A percentile compares a stretch with the other conserved stretches of the same genome.
Conservation (phyloP, 2,329 filamentous ascomycete species). For the Pestalotiopsis sp. region DNA sequence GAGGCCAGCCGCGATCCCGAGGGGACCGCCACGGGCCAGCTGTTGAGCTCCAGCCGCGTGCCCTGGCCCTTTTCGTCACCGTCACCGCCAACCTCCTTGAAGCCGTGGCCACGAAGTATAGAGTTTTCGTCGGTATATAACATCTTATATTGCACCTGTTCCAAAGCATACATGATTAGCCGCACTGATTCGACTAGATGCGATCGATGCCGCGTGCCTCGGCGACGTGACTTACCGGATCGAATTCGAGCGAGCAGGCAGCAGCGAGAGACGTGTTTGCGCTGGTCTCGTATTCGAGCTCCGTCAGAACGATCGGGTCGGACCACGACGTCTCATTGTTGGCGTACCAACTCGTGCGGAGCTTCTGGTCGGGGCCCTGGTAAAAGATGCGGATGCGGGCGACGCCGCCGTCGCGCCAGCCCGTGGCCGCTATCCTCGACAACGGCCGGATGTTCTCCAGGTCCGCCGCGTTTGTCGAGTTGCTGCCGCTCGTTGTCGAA, state of each 20-base stretch:
- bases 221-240: neutral
- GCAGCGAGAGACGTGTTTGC: constrained; percentile 9
- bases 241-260: neutral
- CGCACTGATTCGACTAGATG: neutral
- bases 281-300: neutral
- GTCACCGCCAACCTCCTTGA: neutral
- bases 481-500: neutral
- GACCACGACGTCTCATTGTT: constrained; percentile 5
- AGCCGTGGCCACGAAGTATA: constrained; percentile 4
- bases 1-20: constrained; percentile 6
- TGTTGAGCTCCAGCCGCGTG: neutral
- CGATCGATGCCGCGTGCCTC: neutral
- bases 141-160: constrained; percentile 3
- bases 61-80: neutral
- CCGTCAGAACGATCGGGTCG: neutral
- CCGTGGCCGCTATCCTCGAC: constrained; percentile 8
- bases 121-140: constrained; percentile 1
- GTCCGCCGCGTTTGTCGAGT: neutral
- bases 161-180: neutral
- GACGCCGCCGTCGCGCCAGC: constrained; percentile 9
- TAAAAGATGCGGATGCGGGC: constrained; percentile 11
- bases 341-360: constrained; percentile 5
- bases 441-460: constrained; percentile 3
- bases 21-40: neutral
- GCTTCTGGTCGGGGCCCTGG: constrained; percentile 13